Evolutionary conservation across 2,329 filamentous ascomycete genomes (phyloP).

Genomic region (Epichloe hybrida): DNA sequence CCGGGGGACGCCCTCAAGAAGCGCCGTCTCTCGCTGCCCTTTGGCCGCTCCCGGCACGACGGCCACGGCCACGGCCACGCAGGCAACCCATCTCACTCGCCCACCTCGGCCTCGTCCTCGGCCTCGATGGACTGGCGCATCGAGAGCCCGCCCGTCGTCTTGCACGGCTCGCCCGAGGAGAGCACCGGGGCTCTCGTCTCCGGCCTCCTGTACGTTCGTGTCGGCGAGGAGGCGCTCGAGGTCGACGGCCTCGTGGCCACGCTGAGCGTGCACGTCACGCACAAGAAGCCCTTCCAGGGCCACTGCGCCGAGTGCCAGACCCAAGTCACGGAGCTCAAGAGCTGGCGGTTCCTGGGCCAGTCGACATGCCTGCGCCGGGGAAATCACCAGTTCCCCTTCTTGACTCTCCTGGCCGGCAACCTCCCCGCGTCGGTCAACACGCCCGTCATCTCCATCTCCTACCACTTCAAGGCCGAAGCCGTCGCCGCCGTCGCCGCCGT

Average conservation of each 20-base stretch:
- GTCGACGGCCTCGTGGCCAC: constrained; percentile 61
- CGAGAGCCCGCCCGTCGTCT: constrained; percentile 76
- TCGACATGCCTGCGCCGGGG: constrained; percentile 38
- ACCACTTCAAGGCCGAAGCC: constrained; percentile 60
- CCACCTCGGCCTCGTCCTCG: constrained; percentile 21
- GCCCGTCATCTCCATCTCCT: constrained; percentile 58
- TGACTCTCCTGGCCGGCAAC: constrained; percentile 69
- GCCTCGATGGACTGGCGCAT: constrained; percentile 42
- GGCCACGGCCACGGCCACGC: constrained; percentile 18
- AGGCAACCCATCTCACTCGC: constrained; percentile 7
- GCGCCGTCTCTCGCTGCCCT: constrained; percentile 28
- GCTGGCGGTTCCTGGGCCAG: constrained; percentile 61
- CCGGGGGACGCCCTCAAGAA: constrained; percentile 24
- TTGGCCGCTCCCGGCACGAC: constrained; percentile 14
- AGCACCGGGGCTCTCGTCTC: constrained; percentile 80
- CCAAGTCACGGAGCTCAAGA: constrained; percentile 59
- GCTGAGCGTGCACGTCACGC: constrained; percentile 55
- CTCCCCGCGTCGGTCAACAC: constrained; percentile 76
- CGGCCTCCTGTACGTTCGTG: constrained; percentile 62
- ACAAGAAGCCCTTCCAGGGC: constrained; percentile 68
- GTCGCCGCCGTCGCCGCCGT: constrained; percentile 35
- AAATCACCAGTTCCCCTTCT: constrained; percentile 74
- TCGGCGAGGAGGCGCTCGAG: constrained; percentile 52
- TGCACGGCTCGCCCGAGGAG: constrained; percentile 60
- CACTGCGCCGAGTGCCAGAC: constrained; percentile 68